A percentile compares a stretch with the other conserved stretches of the same genome.
phyloP scores from a whole-genome alignment of 768 basidiomycete species.

The Russula sp. region DNA sequence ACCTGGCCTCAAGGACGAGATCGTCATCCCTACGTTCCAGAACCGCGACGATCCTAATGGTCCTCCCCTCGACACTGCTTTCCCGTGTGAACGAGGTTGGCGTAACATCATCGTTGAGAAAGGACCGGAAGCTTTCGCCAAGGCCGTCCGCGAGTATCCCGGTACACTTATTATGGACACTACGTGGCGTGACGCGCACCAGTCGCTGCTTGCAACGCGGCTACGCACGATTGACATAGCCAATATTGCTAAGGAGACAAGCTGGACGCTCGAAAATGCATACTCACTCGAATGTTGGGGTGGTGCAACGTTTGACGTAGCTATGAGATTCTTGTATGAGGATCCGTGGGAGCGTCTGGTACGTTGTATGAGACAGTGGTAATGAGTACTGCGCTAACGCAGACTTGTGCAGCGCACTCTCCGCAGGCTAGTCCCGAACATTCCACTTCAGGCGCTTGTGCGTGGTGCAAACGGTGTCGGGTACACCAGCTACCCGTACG shows the following conservation, averaged over 20 bases:
- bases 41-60: constrained; percentile 73
- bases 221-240: constrained; percentile 95
- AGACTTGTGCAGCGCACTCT: constrained; percentile 58
- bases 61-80: constrained; percentile 65
- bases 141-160: constrained; percentile 93
- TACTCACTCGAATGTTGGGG: constrained; percentile 99
- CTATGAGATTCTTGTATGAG: constrained; percentile 99
- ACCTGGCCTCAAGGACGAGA: constrained; percentile 87
- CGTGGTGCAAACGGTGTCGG: constrained; percentile 99
- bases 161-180: constrained; percentile 97
- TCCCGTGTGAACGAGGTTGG: constrained; percentile 89
- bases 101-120: constrained; percentile 97
- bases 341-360: constrained; percentile 99
- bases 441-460: constrained; percentile 96
- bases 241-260: constrained; percentile 97
- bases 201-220: constrained; percentile 93
- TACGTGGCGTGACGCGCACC: constrained; percentile 99
- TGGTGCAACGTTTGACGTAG: constrained; percentile 97
- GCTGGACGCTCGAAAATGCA: constrained; percentile 88
- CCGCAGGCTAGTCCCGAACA: constrained; percentile 94
- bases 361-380: constrained; percentile 24
- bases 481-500: constrained; percentile 95
- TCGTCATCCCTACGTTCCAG: constrained; percentile 72
- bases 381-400: neutral
- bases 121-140: constrained; percentile 96